Percentiles rank a stretch among this genome's conserved stretches.
These are phyloP conservation scores for Candida boleticola DNA, from an alignment of 805 yeast species.

Conservation along the genomic window DNA sequence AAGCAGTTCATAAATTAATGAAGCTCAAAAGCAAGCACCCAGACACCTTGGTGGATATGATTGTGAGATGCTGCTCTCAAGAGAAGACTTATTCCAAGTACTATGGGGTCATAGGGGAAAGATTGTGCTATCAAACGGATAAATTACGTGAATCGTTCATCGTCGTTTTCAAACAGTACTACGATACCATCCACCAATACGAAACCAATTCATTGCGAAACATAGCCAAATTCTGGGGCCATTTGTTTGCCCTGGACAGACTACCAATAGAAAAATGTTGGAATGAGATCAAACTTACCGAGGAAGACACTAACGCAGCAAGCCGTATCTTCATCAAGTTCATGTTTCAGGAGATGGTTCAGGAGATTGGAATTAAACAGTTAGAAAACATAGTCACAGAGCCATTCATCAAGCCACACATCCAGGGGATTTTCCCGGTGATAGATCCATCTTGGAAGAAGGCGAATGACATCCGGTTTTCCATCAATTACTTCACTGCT, in stretches of 20 bases:
- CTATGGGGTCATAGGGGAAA: slow-evolving; percentile 75
- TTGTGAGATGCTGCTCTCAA: slow-evolving; percentile 78
- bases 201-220: slow-evolving; percentile 76
- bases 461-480: slow-evolving; percentile 61
- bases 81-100: slow-evolving; percentile 84
- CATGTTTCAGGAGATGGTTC: slow-evolving; percentile 73
- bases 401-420: slow-evolving; percentile 45
- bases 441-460: slow-evolving; percentile 27
- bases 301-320: slow-evolving; percentile 73
- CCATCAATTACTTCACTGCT: slow-evolving; percentile 90
- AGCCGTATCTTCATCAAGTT: slow-evolving; percentile 79
- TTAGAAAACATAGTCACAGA: slow-evolving; percentile 49
- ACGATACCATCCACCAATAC: slow-evolving; percentile 57
- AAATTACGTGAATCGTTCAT: slow-evolving; percentile 60
- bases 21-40: slow-evolving; percentile 45
- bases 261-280: slow-evolving; percentile 61
- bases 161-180: slow-evolving; percentile 53
- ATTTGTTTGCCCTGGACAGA: slow-evolving; percentile 67
- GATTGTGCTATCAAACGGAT: slow-evolving; percentile 48
- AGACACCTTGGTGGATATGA: slow-evolving; percentile 61
- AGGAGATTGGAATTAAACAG: slow-evolving; percentile 63
- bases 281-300: slow-evolving; percentile 57
- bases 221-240: slow-evolving; percentile 84
- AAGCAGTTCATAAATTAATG: slow-evolving; percentile 83
- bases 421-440: slow-evolving; percentile 65